These are phyloP conservation scores for Penicillium lagena DNA, from an alignment of 495 filamentous ascomycete genomes.

Conservation along the genomic window DNA sequence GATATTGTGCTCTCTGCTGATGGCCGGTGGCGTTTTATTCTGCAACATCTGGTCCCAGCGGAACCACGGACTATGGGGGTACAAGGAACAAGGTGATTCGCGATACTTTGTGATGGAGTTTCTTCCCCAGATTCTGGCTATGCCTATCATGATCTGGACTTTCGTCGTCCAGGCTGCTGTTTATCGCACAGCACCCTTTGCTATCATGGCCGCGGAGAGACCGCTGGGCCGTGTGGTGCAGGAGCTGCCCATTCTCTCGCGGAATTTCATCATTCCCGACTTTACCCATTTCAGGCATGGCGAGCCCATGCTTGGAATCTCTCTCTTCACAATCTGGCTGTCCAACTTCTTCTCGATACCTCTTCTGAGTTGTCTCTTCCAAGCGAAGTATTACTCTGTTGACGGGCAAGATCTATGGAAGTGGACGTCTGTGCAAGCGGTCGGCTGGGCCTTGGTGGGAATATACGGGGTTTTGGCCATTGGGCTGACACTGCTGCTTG, in stretches of 20 bases:
- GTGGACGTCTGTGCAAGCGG: slow-evolving; percentile 69
- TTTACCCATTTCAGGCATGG: slow-evolving; percentile 50
- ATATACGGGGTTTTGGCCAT: slow-evolving; percentile 62
- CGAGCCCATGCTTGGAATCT: slow-evolving; percentile 47
- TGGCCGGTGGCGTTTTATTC: slow-evolving; percentile 66
- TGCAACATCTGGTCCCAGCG: slow-evolving; percentile 64
- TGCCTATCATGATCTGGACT: slow-evolving; percentile 65
- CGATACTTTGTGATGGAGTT: slow-evolving; percentile 86
- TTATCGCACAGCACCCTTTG: slow-evolving; percentile 74
- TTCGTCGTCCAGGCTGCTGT: slow-evolving; percentile 68
- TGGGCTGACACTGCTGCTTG: slow-evolving; percentile 47
- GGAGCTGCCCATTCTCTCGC: slow-evolving; percentile 34
- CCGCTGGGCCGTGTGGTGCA: slow-evolving; percentile 31
- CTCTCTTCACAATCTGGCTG: slow-evolving; percentile 54
- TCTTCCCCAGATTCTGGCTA: slow-evolving; percentile 71
- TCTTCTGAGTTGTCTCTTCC: slow-evolving; percentile 58
- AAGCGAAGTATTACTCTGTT: slow-evolving; percentile 44
- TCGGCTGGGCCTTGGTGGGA: slow-evolving; percentile 72
- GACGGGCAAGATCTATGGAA: slow-evolving; percentile 50
- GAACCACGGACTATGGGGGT: slow-evolving; percentile 59
- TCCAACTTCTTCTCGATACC: slow-evolving; percentile 57
- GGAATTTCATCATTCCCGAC: slow-evolving; percentile 53
- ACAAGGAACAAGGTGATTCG: slow-evolving; percentile 54
- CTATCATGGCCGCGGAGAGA: slow-evolving; percentile 58
- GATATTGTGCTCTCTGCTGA: slow-evolving; percentile 56